phyloP scores from a whole-genome alignment of 179 eudicot genomes.

The Dionaea muscipula region DNA sequence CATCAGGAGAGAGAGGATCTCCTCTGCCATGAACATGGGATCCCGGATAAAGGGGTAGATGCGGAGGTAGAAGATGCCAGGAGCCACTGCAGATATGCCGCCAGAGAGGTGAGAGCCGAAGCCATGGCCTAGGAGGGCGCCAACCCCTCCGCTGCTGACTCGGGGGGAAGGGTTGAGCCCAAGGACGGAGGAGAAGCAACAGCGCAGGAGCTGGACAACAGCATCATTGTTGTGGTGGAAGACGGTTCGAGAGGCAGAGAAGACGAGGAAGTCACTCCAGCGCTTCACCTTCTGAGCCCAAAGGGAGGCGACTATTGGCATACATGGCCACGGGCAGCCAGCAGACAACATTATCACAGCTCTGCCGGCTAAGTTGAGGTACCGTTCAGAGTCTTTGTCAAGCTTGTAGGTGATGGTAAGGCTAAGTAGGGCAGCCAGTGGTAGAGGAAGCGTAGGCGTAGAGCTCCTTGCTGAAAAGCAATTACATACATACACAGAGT shows the following conservation, averaged over 20 bases:
- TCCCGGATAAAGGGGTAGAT: conserved; percentile 58
- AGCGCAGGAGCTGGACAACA: conserved; percentile 72
- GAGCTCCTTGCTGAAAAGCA: conserved; percentile 46
- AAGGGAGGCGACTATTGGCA: conserved; percentile 89
- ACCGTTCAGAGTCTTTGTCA: conserved; percentile 81
- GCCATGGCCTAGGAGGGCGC: conserved; percentile 92
- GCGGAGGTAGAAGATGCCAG: conserved; percentile 76
- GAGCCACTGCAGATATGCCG: conserved; percentile 86
- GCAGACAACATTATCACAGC: conserved; percentile 81
- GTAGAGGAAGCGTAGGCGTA: conserved; percentile 79
- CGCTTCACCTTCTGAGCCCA: conserved; percentile 96
- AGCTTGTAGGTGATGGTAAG: conserved; percentile 94
- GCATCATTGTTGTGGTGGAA: conserved; percentile 89
- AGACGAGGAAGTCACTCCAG: conserved; percentile 87
- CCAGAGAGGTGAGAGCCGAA: conserved; percentile 59
- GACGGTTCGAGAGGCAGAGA: conserved; percentile 83
- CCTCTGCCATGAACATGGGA: conserved; percentile 59
- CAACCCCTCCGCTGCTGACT: conserved; percentile 69
- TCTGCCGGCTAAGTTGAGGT: conserved; percentile 75
- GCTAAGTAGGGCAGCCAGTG: conserved; percentile 92
- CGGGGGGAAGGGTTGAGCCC: conserved; percentile 47
- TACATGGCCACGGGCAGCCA: conserved; percentile 99
- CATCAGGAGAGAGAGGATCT: conserved; percentile 64
- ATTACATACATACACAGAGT: too few relatives aligned
- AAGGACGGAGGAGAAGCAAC: conserved; percentile 67